phyloP scores from a whole-genome alignment of 2,329 filamentous ascomycete genomes.

The Teratosphaeria pseudoeucalypti region DNA sequence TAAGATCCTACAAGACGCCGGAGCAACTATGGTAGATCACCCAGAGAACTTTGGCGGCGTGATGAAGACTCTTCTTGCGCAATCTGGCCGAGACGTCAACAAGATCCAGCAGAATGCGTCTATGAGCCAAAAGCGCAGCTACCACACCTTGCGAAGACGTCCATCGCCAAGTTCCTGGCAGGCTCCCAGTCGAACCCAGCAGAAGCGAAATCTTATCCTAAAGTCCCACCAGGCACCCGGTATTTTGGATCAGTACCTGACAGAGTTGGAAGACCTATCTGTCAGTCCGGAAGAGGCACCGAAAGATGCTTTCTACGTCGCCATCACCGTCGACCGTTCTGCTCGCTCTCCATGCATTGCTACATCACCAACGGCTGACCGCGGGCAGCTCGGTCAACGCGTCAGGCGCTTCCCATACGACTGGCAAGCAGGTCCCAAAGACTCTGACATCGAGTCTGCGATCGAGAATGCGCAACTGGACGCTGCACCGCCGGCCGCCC shows the following conservation, averaged over 20 bases:
- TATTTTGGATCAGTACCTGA: slow-evolving; percentile 20
- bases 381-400: slow-evolving; percentile 31
- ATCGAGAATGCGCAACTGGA: slow-evolving; percentile 46
- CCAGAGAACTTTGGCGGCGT: slow-evolving; percentile 63
- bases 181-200: slow-evolving; percentile 10
- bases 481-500: slow-evolving; percentile 33
- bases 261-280: slow-evolving; percentile 15
- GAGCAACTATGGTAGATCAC: slow-evolving; percentile 62
- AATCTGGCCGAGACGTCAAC: slow-evolving; percentile 30
- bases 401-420: slow-evolving; percentile 52
- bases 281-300: slow-evolving; percentile 17
- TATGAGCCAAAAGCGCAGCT: slow-evolving; percentile 37
- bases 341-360: slow-evolving; percentile 54
- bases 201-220: slow-evolving; percentile 15
- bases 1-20: slow-evolving; percentile 52
- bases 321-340: slow-evolving; percentile 55
- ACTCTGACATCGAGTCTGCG: slow-evolving; percentile 31
- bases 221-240: slow-evolving; percentile 14
- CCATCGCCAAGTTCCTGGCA: slow-evolving; percentile 8
- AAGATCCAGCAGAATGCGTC: slow-evolving; percentile 28
- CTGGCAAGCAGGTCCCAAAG: slow-evolving; percentile 39
- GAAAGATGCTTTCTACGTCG: slow-evolving; percentile 38
- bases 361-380: slow-evolving; percentile 43
- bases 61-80: slow-evolving; percentile 51
- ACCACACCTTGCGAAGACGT: slow-evolving; percentile 26